Evolutionary conservation across 352 stramenopile species (phyloP).

Genomic region (Thalassiosira oceanica): DNA sequence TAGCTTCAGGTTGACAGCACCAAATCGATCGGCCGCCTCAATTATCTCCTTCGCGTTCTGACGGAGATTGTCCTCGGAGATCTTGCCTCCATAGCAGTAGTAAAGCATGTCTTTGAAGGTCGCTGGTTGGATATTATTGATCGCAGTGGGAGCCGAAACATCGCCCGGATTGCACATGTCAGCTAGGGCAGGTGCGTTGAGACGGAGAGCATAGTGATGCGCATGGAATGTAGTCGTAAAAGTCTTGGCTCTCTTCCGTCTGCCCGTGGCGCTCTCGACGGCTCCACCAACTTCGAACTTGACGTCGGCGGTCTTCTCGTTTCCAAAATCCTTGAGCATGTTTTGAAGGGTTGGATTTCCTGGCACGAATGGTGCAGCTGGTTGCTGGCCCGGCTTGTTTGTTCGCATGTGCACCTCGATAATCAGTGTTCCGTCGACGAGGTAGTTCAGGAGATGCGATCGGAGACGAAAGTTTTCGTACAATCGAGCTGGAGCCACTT

Average conservation of each 20-base stretch:
- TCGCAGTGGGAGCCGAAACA: constrained; percentile 1
- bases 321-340: neutral
- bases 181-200: constrained; percentile 4
- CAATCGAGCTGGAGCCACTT: too few species aligned
- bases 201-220: neutral
- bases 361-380: neutral
- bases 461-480: too few species aligned
- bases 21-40: constrained; percentile 27
- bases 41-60: constrained; percentile 18
- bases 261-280: neutral
- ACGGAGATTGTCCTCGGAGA: constrained; percentile 3
- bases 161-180: neutral
- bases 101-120: constrained; percentile 22
- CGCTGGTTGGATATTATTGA: constrained; percentile 14
- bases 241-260: too few species aligned
- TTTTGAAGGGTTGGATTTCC: neutral
- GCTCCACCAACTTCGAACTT: neutral
- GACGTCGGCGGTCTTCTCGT: neutral
- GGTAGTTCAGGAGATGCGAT: too few species aligned
- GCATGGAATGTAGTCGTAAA: too few species aligned
- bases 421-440: too few species aligned
- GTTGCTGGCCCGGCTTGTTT: neutral
- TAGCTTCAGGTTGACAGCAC: constrained; percentile 13
- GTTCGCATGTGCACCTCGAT: neutral
- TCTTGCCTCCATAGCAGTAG: constrained; percentile 18